These are phyloP conservation scores for Zygnema cylindricum DNA, from an alignment of 139 green algal genomes.

Conservation along the genomic window DNA sequence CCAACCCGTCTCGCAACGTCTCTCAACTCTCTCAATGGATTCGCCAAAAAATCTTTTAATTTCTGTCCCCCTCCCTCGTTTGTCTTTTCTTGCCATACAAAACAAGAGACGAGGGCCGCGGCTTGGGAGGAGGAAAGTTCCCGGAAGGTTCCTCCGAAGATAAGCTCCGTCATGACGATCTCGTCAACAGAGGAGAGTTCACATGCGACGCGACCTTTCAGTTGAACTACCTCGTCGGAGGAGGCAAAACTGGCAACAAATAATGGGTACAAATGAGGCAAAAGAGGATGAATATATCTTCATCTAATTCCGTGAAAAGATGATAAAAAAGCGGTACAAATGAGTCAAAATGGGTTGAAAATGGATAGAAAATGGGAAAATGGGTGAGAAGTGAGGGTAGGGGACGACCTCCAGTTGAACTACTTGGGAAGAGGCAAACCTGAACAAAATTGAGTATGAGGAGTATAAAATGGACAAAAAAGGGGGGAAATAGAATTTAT, in stretches of 20 bases:
- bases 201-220: constrained; percentile 75
- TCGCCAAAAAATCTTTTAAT: constrained; percentile 65
- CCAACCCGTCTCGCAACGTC: constrained; percentile 55
- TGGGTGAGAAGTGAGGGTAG: too few species aligned
- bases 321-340: too few species aligned
- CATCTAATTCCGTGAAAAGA: too few species aligned
- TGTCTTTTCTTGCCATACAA: constrained; percentile 76
- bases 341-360: too few species aligned
- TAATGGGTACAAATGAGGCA: background rate
- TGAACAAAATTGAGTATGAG: too few species aligned
- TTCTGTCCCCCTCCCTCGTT: background rate
- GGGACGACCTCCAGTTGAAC: too few species aligned
- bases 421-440: too few species aligned
- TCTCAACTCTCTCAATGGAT: constrained; percentile 74
- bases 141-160: constrained; percentile 77
- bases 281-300: background rate
- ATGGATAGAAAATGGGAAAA: too few species aligned
- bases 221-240: constrained; percentile 70
- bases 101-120: constrained; percentile 74
- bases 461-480: too few species aligned
- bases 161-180: constrained; percentile 75
- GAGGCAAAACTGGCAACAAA: constrained; percentile 64
- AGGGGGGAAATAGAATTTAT: too few species aligned
- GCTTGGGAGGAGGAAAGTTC: constrained; percentile 68
- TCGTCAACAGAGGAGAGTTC: constrained; percentile 57